Percentiles rank a stretch among this genome's conserved stretches.
Conservation (phyloP, 371 early-diverging fungal genomes). For the Lichtheimia ramosa region DNA sequence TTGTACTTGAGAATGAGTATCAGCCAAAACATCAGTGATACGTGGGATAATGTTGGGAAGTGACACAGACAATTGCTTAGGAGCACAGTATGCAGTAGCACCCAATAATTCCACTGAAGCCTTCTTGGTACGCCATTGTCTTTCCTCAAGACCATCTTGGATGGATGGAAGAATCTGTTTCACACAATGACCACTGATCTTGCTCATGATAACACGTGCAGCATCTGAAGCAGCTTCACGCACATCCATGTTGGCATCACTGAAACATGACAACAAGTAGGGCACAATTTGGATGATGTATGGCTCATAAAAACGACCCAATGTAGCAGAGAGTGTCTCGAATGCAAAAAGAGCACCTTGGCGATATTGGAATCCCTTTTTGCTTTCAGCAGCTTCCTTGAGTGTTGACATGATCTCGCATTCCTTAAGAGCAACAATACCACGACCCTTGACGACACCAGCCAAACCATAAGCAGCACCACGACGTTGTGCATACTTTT, state of each 20-base stretch:
- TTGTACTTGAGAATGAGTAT: conserved; percentile 92
- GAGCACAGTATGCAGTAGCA: conserved; percentile 94
- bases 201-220: conserved; percentile 93
- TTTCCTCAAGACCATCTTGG: conserved; percentile 82
- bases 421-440: conserved; percentile 85
- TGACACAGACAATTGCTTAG: conserved; percentile 90
- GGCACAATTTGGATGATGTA: conserved; percentile 94
- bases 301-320: conserved; percentile 97
- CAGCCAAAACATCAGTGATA: conserved; percentile 87
- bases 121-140: conserved; percentile 95
- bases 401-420: conserved; percentile 79
- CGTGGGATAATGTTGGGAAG: conserved; percentile 93
- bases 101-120: conserved; percentile 95
- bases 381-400: conserved; percentile 83
- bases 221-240: conserved; percentile 93
- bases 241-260: conserved; percentile 84
- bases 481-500: conserved; percentile 86
- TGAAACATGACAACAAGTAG: conserved; percentile 82
- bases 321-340: conserved; percentile 81
- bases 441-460: conserved; percentile 93
- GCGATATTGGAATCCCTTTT: conserved; percentile 69
- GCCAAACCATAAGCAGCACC: conserved; percentile 97
- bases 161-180: conserved; percentile 93
- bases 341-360: conserved; percentile 95
- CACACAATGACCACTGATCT: conserved; percentile 94